Conservation (phyloP, 1,284 basidiomycete genomes). For the Marasmius oreades region DNA sequence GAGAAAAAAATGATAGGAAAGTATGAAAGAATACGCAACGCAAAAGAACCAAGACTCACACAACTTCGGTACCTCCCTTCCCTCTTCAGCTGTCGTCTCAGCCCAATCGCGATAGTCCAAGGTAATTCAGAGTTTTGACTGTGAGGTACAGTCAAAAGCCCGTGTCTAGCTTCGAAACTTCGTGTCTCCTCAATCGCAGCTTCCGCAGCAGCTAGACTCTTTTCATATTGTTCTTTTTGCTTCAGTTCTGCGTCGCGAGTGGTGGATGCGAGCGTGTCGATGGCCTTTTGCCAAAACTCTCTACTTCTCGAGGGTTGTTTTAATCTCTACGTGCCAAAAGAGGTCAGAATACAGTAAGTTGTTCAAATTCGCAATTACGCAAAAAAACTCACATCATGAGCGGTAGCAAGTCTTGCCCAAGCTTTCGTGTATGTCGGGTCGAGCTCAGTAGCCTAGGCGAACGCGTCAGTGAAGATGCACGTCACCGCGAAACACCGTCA, state of each 20-base stretch:
- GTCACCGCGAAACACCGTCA: not conserved
- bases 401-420: constrained; percentile 29
- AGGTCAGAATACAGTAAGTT: not conserved
- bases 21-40: too few species aligned
- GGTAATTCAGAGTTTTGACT: not conserved
- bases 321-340: constrained; percentile 3
- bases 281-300: constrained; percentile 15
- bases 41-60: not conserved
- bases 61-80: not conserved
- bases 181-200: not conserved
- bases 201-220: constrained; percentile 10
- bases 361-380: not conserved
- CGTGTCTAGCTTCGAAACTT: not conserved
- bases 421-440: constrained; percentile 34
- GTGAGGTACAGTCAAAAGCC: not conserved
- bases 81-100: not conserved
- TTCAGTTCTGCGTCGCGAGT: constrained; percentile 20
- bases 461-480: too few species aligned
- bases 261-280: constrained; percentile 20
- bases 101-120: not conserved
- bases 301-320: constrained; percentile 2
- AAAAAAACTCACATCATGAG: constrained; percentile 24
- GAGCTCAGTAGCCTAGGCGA: constrained; percentile 31
- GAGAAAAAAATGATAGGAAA: too few species aligned
- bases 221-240: constrained; percentile 26